Base-by-base conservation (phyloP, 2,329 filamentous ascomycete species). In the Cladophialophora psammophila region DNA sequence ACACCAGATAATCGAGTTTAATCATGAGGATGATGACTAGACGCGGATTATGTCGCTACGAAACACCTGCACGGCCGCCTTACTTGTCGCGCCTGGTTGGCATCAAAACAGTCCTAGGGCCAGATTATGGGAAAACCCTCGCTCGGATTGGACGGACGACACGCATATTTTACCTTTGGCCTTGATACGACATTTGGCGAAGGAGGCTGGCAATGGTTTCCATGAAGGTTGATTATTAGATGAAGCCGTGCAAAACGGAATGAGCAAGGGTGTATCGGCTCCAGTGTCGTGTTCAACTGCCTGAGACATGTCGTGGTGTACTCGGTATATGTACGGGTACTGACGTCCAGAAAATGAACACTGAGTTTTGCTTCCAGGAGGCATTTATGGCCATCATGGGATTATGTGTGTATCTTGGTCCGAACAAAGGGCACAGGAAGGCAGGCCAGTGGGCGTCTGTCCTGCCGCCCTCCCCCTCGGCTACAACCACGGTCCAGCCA, bases 1-100 rank as follows among this genome's bases (percentile, higher is more conserved):
- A 40, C 12, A 20, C 20, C 40, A 66, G 64, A 59, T 66, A 18
- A 59, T 66, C 12, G 64, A 63, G 32, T 66, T 66, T 45, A 48
- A 35, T 31, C 59, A 66, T 36, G 64, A 66, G 3, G 64, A 66
- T 7, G 64, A 66, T 20, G 64, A 66, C 48, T 66, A 63, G 48
- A 31, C 45, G 45, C 18, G 9, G 20, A 31, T 57, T 9, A 57
- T 20, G 54, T 34, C 38, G 35, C 45, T 31, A 26, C 18, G 45
- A 50, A 31, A 8, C 18, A 18, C 26, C 18, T 5, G 3, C 10
- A 50, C 20, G 8, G 45, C 18, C 9, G 26, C 20, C 26, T 13
- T 50, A 50, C 45, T 31, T 5, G 4, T 31, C 9, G 20, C 18
- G 2, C 45, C 45, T 50, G 8, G 45, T 26, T 13, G 45, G 5